phyloP scores from a whole-genome alignment of 495 filamentous ascomycete genomes.

The Echria macrotheca region DNA sequence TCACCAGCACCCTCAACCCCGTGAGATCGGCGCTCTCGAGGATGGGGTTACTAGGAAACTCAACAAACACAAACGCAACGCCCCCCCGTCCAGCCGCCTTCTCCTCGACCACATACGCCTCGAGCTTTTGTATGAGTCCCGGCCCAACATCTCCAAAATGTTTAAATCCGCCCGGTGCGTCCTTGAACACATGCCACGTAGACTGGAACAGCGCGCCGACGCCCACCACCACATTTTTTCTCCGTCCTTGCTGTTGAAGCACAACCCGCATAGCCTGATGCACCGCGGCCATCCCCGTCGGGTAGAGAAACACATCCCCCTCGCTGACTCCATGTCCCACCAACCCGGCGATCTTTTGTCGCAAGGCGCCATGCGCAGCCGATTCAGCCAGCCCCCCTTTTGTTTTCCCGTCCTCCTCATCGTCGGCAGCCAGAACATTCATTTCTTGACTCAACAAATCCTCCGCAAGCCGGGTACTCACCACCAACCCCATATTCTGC shows the following conservation, averaged over 20 bases:
- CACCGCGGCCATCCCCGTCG: constrained; percentile 45
- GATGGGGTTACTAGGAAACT: constrained; percentile 46
- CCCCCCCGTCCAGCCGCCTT: constrained; percentile 18
- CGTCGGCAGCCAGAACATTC: constrained; percentile 18
- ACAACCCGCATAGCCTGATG: constrained; percentile 13
- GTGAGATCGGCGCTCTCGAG: constrained; percentile 38
- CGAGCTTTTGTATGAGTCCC: constrained; percentile 34
- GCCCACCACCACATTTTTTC: constrained; percentile 20
- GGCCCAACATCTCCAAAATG: constrained; percentile 31
- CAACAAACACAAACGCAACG: constrained; percentile 34
- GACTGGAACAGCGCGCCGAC: constrained; percentile 37
- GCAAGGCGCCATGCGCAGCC: constrained; percentile 23
- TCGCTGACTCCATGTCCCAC: constrained; percentile 23
- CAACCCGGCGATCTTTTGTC: constrained; percentile 31
- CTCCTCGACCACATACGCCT: constrained; percentile 30
- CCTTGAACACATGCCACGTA: constrained; percentile 29
- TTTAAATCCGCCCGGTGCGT: constrained; percentile 29
- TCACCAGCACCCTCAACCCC: constrained; percentile 29
- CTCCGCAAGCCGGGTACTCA: constrained; percentile 36
- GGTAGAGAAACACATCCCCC: constrained; percentile 40
- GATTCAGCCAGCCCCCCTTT: not conserved
- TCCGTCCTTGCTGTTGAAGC: constrained; percentile 7
- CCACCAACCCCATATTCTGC: constrained; percentile 34
- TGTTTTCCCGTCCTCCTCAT: constrained; percentile 5
- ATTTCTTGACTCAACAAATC: constrained; percentile 27